These are phyloP conservation scores for Pythium guiyangense DNA, from an alignment of 352 stramenopile species.

Conservation along the genomic window DNA sequence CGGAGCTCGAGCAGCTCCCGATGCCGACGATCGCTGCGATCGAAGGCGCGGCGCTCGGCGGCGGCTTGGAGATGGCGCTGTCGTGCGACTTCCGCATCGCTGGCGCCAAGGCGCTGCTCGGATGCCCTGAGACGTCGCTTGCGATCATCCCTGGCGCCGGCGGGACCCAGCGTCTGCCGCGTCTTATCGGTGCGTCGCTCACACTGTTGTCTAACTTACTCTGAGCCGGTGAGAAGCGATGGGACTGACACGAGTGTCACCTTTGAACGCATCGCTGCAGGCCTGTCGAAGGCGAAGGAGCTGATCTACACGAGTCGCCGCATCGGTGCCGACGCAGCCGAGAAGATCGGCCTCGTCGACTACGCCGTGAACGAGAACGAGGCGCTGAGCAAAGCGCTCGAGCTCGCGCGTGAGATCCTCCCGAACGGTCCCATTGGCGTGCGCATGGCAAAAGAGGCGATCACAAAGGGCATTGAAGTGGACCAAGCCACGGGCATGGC, in stretches of 20 bases:
- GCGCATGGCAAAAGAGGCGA: conserved; percentile 44
- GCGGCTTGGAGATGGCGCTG: conserved; percentile 90
- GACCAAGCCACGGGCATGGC: conserved; percentile 84
- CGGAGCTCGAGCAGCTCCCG: conserved; percentile 80
- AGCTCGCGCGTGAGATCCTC: conserved; percentile 87
- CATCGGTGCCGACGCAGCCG: conserved; percentile 65
- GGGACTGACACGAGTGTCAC: background rate
- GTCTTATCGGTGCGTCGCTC: conserved; percentile 72
- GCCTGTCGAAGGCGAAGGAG: conserved; percentile 90
- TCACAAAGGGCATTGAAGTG: conserved; percentile 69
- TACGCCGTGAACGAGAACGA: conserved; percentile 71
- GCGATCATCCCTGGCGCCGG: conserved; percentile 92
- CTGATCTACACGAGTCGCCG: conserved; percentile 92
- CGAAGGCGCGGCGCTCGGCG: conserved; percentile 88
- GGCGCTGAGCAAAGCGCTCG: conserved; percentile 70
- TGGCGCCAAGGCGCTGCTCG: conserved; percentile 80
- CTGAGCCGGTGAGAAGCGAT: background rate
- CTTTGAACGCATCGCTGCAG: conserved; percentile 13
- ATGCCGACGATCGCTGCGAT: conserved; percentile 93
- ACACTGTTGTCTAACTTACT: background rate
- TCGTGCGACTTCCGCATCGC: conserved; percentile 91
- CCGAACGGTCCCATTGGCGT: conserved; percentile 90
- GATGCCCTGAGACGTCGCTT: conserved; percentile 89
- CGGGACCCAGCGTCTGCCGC: conserved; percentile 90
- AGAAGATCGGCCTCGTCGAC: conserved; percentile 87